phyloP scores from a whole-genome alignment of 306 rosid genomes.

The Begonia masoniana region DNA sequence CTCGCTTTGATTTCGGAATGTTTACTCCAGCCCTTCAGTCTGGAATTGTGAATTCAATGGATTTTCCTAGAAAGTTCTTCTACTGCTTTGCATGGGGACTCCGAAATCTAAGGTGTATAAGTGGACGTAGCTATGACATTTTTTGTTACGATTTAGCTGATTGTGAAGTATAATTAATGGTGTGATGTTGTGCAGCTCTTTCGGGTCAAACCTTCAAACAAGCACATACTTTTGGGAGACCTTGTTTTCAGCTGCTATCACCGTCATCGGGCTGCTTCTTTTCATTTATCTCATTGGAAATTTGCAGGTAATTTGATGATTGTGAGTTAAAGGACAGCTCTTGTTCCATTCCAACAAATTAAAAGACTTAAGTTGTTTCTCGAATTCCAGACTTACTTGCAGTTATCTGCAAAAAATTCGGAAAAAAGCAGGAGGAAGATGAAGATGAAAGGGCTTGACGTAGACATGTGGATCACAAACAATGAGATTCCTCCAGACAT shows the following conservation, averaged over 20 bases:
- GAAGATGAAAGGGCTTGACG: slow-evolving; percentile 1
- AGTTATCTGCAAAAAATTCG: not conserved
- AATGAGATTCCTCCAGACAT: not conserved
- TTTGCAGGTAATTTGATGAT: slow-evolving; percentile 6
- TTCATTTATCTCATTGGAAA: slow-evolving; percentile 13
- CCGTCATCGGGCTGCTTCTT: slow-evolving; percentile 5
- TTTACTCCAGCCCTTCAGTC: not conserved
- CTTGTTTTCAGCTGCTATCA: not conserved
- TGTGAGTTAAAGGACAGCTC: not conserved
- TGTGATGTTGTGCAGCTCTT: slow-evolving; percentile 1
- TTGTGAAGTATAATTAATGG: not conserved
- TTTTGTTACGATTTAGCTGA: too few relatives aligned
- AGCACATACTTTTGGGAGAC: slow-evolving; percentile 1
- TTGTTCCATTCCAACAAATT: not conserved
- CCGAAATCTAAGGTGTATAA: slow-evolving; percentile 5
- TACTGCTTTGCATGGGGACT: slow-evolving; percentile 7
- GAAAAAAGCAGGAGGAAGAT: slow-evolving; percentile 5
- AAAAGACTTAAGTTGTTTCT: not conserved
- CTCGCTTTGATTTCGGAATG: slow-evolving; percentile 3
- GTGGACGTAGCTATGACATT: not conserved
- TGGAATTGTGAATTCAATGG: not conserved
- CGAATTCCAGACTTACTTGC: not conserved
- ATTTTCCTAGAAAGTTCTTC: slow-evolving; percentile 1
- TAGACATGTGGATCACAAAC: slow-evolving; percentile 7
- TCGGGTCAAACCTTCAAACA: slow-evolving; percentile 1